Percentiles rank a stretch among this genome's conserved stretches.
Conservation (phyloP, 129 eudicot species). For the Lonicera japonica region DNA sequence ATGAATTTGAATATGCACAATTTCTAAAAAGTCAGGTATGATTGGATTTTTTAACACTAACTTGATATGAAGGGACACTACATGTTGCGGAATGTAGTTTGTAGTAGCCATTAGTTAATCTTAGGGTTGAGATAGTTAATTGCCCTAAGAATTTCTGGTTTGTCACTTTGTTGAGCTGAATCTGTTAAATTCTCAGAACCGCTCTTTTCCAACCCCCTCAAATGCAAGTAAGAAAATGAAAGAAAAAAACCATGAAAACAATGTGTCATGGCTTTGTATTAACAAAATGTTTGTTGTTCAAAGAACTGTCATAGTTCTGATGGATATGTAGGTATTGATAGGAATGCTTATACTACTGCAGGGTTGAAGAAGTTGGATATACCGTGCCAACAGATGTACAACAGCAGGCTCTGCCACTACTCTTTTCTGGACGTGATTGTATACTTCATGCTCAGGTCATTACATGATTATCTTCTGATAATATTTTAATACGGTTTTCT, state of each 20-base stretch:
- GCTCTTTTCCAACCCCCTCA: no score
- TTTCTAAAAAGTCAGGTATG: no score
- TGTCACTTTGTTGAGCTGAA: no score
- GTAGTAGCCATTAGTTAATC: no score
- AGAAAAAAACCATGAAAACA: neutral
- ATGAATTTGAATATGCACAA: no score
- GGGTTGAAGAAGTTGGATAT: slow-evolving; percentile 79
- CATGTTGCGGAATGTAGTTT: no score
- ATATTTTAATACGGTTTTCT: neutral
- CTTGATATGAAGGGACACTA: no score
- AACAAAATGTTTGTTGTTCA: neutral
- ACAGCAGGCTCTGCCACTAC: slow-evolving; percentile 68
- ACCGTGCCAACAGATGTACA: slow-evolving; percentile 71
- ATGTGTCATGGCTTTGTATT: neutral
- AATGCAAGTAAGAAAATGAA: neutral
- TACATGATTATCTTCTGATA: slow-evolving; percentile 4
- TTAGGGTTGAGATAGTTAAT: no score
- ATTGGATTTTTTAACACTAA: no score
- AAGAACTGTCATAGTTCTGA: neutral
- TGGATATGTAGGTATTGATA: neutral
- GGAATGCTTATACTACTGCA: slow-evolving; percentile 25
- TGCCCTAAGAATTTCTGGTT: no score
- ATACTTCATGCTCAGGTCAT: slow-evolving; percentile 94
- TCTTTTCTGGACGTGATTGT: slow-evolving; percentile 79
- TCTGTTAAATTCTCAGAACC: no score